Conservation (phyloP, 2,329 filamentous ascomycete species). For the Fusarium tupiense region DNA sequence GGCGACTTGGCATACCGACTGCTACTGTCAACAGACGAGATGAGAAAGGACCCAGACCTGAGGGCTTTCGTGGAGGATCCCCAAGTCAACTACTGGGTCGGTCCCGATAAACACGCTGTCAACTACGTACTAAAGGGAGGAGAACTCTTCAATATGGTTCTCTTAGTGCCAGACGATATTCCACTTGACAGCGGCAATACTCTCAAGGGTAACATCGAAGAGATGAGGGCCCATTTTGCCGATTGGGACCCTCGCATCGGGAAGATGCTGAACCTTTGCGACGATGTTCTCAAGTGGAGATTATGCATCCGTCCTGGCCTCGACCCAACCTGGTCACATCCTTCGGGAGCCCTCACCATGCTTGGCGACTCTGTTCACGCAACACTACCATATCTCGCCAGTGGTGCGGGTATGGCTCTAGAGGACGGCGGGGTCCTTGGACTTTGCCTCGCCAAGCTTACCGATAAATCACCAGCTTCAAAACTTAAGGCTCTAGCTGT, state of each 20-base stretch:
- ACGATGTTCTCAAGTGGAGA: constrained; percentile 69
- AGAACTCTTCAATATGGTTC: constrained; percentile 1
- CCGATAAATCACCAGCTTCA: background rate
- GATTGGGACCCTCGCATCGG: constrained; percentile 67
- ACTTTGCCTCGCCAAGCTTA: background rate
- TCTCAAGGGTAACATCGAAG: constrained; percentile 48
- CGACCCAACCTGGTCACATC: constrained; percentile 63
- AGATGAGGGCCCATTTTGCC: constrained; percentile 59
- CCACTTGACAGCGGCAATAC: background rate
- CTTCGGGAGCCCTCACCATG: constrained; percentile 48
- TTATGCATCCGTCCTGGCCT: constrained; percentile 65
- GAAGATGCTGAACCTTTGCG: constrained; percentile 66
- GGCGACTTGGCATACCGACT: constrained; percentile 67
- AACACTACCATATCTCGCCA: background rate
- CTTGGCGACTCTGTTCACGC: background rate
- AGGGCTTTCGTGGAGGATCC: constrained; percentile 55
- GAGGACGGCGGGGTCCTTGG: background rate
- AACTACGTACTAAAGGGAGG: constrained; percentile 55
- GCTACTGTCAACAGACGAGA: constrained; percentile 56
- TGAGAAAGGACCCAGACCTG: constrained; percentile 58
- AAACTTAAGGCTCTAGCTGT: background rate
- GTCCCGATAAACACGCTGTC: constrained; percentile 61
- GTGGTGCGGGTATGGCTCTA: background rate
- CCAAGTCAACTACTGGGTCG: constrained; percentile 64
- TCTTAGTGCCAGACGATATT: background rate